Evolutionary conservation across 2,329 filamentous ascomycete species (phyloP).

Genomic region (Coleophoma crateriformis): DNA sequence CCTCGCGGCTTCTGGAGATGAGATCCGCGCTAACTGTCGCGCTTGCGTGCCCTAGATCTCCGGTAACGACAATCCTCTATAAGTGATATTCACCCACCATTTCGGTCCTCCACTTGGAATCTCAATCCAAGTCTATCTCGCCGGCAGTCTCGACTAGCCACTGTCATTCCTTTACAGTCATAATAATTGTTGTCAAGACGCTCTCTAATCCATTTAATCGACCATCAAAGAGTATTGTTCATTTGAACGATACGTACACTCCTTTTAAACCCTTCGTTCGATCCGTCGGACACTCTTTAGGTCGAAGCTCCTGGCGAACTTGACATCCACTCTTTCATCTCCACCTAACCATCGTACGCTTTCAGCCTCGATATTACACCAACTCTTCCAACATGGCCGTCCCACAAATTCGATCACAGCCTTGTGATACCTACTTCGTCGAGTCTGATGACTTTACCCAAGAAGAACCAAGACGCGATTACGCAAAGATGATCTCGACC

Average conservation of each 20-base stretch:
- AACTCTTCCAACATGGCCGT: constrained; percentile 19
- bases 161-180: constrained; percentile 23
- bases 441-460: constrained; percentile 43
- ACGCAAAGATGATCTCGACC: constrained; percentile 71
- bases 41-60: constrained; percentile 3
- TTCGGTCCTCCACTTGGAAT: constrained; percentile 14
- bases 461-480: constrained; percentile 51
- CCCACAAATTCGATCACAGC: constrained; percentile 32
- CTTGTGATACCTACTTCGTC: constrained; percentile 65
- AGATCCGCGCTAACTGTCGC: background rate
- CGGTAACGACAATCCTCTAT: constrained; percentile 6
- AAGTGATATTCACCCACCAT: constrained; percentile 17
- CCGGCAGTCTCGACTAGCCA: constrained; percentile 19
- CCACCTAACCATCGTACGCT: constrained; percentile 2
- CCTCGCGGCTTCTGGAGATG: background rate
- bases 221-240: constrained; percentile 14
- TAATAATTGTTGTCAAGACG: constrained; percentile 17
- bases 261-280: constrained; percentile 21
- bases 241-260: constrained; percentile 20
- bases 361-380: constrained; percentile 3
- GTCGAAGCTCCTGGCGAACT: constrained; percentile 31
- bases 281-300: constrained; percentile 17
- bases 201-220: constrained; percentile 22
- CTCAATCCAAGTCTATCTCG: constrained; percentile 8
- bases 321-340: constrained; percentile 26